A percentile compares a stretch with the other conserved stretches of the same genome.
phyloP scores from a whole-genome alignment of 805 yeast species.

The Candida methanosorbosa region DNA sequence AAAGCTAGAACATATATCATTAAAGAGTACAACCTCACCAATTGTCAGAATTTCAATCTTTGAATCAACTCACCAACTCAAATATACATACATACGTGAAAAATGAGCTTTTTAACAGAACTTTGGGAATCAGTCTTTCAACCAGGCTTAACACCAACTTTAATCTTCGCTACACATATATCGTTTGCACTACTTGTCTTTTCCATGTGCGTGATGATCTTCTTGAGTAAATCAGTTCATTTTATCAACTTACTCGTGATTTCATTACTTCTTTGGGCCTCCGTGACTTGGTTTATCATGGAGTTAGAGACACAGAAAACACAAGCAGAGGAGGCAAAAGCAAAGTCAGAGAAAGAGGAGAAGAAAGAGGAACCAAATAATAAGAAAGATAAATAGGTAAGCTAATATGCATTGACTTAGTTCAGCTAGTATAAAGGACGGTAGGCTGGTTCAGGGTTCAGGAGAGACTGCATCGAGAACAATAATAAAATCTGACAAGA shows the following conservation, averaged over 20 bases:
- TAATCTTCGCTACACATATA: slow-evolving; percentile 80
- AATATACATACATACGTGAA: too few relatives aligned
- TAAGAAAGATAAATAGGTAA: not conserved
- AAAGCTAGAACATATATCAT: too few relatives aligned
- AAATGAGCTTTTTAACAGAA: slow-evolving; percentile 49
- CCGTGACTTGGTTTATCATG: slow-evolving; percentile 79
- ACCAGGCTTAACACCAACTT: slow-evolving; percentile 89
- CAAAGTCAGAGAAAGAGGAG: slow-evolving; percentile 14
- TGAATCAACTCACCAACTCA: too few relatives aligned
- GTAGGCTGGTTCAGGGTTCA: too few relatives aligned
- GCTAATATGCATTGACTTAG: not conserved
- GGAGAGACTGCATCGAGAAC: too few relatives aligned
- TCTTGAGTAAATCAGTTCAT: slow-evolving; percentile 60
- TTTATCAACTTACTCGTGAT: slow-evolving; percentile 38
- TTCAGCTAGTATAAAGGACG: too few relatives aligned
- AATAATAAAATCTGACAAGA: too few relatives aligned
- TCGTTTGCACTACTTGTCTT: slow-evolving; percentile 62
- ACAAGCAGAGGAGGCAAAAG: slow-evolving; percentile 32
- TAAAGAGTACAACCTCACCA: too few relatives aligned
- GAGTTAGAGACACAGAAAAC: slow-evolving; percentile 47
- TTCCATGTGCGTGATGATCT: slow-evolving; percentile 50
- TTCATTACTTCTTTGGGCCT: slow-evolving; percentile 54
- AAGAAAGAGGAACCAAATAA: slow-evolving; percentile 3
- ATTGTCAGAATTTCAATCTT: too few relatives aligned
- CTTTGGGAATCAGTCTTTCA: slow-evolving; percentile 88